Conservation (phyloP, 2,329 filamentous ascomycete genomes). For the Botrytis porri region DNA sequence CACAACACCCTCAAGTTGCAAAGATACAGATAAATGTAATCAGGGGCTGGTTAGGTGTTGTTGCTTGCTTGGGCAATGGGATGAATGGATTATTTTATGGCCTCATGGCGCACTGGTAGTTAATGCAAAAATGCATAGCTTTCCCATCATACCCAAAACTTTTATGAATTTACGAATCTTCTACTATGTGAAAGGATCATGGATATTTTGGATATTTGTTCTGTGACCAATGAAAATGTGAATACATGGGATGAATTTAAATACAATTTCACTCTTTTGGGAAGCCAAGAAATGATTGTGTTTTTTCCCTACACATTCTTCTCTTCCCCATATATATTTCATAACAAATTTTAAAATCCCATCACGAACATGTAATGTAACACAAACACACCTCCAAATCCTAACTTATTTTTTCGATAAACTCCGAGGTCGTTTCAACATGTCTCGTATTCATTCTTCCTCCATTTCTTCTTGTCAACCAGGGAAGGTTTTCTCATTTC, state of each 20-base stretch:
- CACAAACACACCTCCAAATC: background rate
- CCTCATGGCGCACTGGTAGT: conserved; percentile 21
- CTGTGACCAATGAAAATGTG: conserved; percentile 10
- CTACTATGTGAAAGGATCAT: conserved; percentile 14
- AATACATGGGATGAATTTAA: background rate
- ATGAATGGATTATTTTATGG: conserved; percentile 31
- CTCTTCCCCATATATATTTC: conserved; percentile 1
- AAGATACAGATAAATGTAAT: conserved; percentile 77
- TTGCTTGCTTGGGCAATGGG: conserved; percentile 29
- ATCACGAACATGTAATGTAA: background rate
- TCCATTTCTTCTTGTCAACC: background rate
- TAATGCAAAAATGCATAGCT: conserved; percentile 28
- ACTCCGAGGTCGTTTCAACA: conserved; percentile 7
- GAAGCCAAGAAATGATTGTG: background rate
- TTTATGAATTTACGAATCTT: conserved; percentile 25
- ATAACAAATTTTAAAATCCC: background rate
- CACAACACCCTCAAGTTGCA: conserved; percentile 99
- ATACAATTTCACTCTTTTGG: background rate
- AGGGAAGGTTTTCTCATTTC: background rate
- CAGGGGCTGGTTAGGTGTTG: conserved; percentile 29
- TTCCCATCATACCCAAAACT: conserved; percentile 25
- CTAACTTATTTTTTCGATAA: background rate
- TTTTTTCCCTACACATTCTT: background rate
- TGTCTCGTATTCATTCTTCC: conserved; percentile 8
- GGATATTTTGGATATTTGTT: background rate